Base-by-base conservation (phyloP, 2,329 filamentous ascomycete genomes). In the Colletotrichum echinochloae region DNA sequence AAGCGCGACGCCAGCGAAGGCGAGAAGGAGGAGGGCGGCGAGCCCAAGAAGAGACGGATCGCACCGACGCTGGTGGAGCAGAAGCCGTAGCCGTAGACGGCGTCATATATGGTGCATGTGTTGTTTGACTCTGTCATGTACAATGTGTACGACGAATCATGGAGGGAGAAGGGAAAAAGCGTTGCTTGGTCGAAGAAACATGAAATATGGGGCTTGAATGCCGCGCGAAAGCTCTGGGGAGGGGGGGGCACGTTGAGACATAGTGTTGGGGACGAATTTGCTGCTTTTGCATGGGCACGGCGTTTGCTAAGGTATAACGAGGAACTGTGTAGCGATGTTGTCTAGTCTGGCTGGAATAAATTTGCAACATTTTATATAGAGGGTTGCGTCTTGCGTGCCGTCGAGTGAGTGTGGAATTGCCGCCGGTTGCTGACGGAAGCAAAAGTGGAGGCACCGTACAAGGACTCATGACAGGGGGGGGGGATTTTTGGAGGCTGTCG, bases 1-100 rank as follows among this genome's bases (percentile, higher is more conserved):
- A 91, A 91, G 78, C 83, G 89, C 73, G 89, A 91, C 35, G 84
- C 84, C 16, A 86, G 83, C 30, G 87, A 88, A 69, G 83, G 82
- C 30, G 89, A 89, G 41, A 84, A 85, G 56, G 86, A 86, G 20
- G 84, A 87, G 9, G 81, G 79, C 23, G 83, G 84, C 20, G 83
- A 89, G 75, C 84, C 88, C 6, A 94, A 94, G 82, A 91, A 90
- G 81, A 86, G 91, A 75, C 85, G 91, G 59, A 89, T 94, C 75
- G 91, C 91, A 5, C 92, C 91, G 5, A 93, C 90, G 1, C 84
- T 85, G 1, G 84, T 93, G 23, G 79, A 80, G 52, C 51, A 67
- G 39, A 68, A 63, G 54, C 64, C 68, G 30, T 68, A 63, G 54
- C 68, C 68, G 35, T 71, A 59, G 39, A 46, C 37, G 59, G 28